Percentiles rank a stretch among this genome's conserved stretches.
Evolutionary conservation across 1,139 yeast species (phyloP).

Genomic region (Diutina scorzettiae): DNA sequence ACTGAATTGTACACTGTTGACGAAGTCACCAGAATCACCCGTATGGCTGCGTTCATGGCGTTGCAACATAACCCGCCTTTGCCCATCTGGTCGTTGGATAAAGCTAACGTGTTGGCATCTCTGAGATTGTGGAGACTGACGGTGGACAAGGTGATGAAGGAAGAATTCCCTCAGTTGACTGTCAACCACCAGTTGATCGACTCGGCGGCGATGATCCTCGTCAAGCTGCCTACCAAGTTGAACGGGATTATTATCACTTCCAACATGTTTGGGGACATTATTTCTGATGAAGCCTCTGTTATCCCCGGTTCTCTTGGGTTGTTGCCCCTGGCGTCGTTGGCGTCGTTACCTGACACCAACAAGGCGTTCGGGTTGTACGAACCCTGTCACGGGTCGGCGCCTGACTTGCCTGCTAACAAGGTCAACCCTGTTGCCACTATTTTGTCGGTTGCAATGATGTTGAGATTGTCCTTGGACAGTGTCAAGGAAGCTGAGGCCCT

Average conservation of each 20-base stretch:
- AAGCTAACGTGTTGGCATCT: slow-evolving; percentile 94
- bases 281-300: slow-evolving; percentile 94
- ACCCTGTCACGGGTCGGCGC: slow-evolving; percentile 98
- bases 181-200: slow-evolving; percentile 92
- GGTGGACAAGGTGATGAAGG: slow-evolving; percentile 69
- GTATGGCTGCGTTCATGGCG: slow-evolving; percentile 98
- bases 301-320: slow-evolving; percentile 96
- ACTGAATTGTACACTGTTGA: slow-evolving; percentile 83
- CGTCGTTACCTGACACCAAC: slow-evolving; percentile 90
- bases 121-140: slow-evolving; percentile 94
- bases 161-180: slow-evolving; percentile 80
- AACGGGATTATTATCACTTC: slow-evolving; percentile 88
- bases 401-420: slow-evolving; percentile 76
- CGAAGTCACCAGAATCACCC: slow-evolving; percentile 87
- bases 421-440: slow-evolving; percentile 95
- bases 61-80: slow-evolving; percentile 86
- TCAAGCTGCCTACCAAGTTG: slow-evolving; percentile 78
- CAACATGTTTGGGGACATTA: slow-evolving; percentile 97
- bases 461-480: slow-evolving; percentile 75
- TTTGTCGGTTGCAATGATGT: slow-evolving; percentile 94
- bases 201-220: slow-evolving; percentile 95
- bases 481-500: slow-evolving; percentile 78
- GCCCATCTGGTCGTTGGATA: slow-evolving; percentile 92
- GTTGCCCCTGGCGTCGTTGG: slow-evolving; percentile 91
- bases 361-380: slow-evolving; percentile 91